A percentile compares a stretch with the other conserved stretches of the same genome.
phyloP scores from a whole-genome alignment of 768 basidiomycete species.

The Podaxis sp. region DNA sequence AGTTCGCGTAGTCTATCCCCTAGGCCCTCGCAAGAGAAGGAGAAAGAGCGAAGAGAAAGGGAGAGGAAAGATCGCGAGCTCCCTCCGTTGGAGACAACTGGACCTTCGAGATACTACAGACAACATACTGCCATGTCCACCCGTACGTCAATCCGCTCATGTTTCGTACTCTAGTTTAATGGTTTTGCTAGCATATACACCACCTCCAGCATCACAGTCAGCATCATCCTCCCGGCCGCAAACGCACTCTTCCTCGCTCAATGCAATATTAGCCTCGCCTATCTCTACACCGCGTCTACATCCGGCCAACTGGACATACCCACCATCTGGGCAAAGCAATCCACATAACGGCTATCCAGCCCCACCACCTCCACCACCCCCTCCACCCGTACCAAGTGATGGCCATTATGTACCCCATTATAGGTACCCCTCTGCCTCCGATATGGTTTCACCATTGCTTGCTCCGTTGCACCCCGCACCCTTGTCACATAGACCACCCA shows the following conservation, averaged over 20 bases:
- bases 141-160: conserved; percentile 30
- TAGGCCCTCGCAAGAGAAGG: conserved; percentile 39
- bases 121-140: conserved; percentile 54
- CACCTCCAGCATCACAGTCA: conserved; percentile 19
- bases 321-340: neutral
- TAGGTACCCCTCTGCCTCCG: neutral
- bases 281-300: conserved; percentile 15
- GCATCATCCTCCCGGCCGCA: conserved; percentile 4
- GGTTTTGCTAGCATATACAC: neutral
- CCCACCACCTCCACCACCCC: neutral
- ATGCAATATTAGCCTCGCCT: conserved; percentile 15
- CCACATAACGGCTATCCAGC: conserved; percentile 2
- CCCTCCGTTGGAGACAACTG: conserved; percentile 21
- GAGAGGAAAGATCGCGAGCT: conserved; percentile 28
- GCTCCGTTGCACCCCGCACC: conserved; percentile 3
- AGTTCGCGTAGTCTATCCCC: conserved; percentile 42
- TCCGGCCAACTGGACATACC: conserved; percentile 7
- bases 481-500: neutral
- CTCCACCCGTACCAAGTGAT: neutral
- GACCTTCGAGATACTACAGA: conserved; percentile 63
- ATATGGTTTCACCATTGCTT: conserved; percentile 1
- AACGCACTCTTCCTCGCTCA: conserved; percentile 13
- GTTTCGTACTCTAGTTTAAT: neutral
- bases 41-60: conserved; percentile 24
- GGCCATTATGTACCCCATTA: conserved; percentile 8